A percentile compares a stretch with the other conserved stretches of the same genome.
These are phyloP conservation scores for Sindora glabra DNA, from an alignment of 306 rosid genomes.

Conservation along the genomic window DNA sequence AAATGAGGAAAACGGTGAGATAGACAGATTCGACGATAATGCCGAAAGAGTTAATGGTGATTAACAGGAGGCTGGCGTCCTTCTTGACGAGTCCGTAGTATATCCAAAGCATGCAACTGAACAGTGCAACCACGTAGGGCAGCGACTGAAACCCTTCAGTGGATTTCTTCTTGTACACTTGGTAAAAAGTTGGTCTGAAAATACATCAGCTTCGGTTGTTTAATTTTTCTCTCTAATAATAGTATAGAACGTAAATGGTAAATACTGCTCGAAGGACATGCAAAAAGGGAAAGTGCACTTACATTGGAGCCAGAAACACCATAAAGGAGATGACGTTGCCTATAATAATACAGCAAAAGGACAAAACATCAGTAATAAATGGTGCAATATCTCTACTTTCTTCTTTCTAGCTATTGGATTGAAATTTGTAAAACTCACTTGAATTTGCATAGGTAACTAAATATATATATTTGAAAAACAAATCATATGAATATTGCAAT, in stretches of 20 bases:
- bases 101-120: constrained; percentile 86
- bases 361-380: constrained; percentile 15
- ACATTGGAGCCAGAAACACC: constrained; percentile 92
- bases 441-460: too few relatives aligned
- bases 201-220: background rate
- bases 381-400: too few relatives aligned
- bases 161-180: constrained; percentile 66
- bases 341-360: constrained; percentile 19
- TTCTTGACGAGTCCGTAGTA: constrained; percentile 71
- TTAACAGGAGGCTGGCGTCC: constrained; percentile 63
- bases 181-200: constrained; percentile 80
- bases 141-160: constrained; percentile 75
- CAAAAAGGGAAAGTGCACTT: constrained; percentile 21
- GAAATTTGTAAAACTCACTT: too few relatives aligned
- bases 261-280: background rate
- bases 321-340: constrained; percentile 81
- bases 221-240: too few relatives aligned
- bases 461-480: too few relatives aligned
- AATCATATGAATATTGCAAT: too few relatives aligned
- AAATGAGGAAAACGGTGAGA: constrained; percentile 48
- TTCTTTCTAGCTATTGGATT: too few relatives aligned
- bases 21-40: constrained; percentile 56
- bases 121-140: constrained; percentile 75
- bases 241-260: too few relatives aligned
- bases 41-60: constrained; percentile 84